These are phyloP conservation scores for Monosporascus sp. DNA, from an alignment of 2,329 filamentous ascomycete species.

Conservation along the genomic window DNA sequence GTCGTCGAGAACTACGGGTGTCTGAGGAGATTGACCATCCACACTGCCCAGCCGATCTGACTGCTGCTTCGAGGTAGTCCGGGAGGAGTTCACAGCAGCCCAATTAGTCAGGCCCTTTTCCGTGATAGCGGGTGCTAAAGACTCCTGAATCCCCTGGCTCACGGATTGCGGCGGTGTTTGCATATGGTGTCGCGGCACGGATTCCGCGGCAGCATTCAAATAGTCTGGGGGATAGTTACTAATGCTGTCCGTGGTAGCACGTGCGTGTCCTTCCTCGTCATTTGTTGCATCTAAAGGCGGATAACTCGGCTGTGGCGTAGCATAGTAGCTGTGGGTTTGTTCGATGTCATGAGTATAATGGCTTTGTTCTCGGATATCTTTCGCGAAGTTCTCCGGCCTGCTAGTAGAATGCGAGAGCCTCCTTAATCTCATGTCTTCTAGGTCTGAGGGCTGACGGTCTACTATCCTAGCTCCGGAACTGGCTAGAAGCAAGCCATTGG, in stretches of 20 bases:
- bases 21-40: conserved; percentile 19
- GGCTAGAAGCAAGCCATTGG: background rate
- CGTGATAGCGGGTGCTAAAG: background rate
- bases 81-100: conserved; percentile 19
- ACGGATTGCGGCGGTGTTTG: conserved; percentile 3
- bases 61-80: conserved; percentile 6
- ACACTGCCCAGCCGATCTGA: conserved; percentile 13
- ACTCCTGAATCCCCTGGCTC: background rate
- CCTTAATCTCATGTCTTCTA: background rate
- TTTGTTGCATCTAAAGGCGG: conserved; percentile 14
- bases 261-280: conserved; percentile 4
- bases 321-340: conserved; percentile 1
- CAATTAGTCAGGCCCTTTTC: conserved; percentile 14
- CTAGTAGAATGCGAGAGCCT: background rate
- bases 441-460: background rate
- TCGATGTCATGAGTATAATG: conserved; percentile 2
- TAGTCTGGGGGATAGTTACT: conserved; percentile 19
- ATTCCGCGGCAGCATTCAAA: conserved; percentile 10
- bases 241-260: conserved; percentile 5
- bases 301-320: conserved; percentile 8
- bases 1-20: conserved; percentile 25
- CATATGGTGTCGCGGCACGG: conserved; percentile 4
- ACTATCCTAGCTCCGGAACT: too few species aligned
- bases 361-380: conserved; percentile 1
- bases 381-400: background rate